These are phyloP conservation scores for Colletotrichum horii DNA, from an alignment of 2,329 filamentous ascomycete genomes.

Conservation along the genomic window DNA sequence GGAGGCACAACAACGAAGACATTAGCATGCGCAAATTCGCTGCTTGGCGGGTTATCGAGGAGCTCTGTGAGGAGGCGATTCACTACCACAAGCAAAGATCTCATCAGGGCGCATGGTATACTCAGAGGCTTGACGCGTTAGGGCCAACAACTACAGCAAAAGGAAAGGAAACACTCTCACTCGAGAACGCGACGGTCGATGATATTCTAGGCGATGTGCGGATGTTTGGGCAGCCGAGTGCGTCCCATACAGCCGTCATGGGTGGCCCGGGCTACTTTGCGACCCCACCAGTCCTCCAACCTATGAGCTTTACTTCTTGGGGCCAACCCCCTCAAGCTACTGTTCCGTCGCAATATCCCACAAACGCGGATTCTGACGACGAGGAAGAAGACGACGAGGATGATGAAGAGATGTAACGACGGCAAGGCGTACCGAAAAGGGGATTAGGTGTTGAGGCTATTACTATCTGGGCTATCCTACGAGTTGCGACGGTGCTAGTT, in stretches of 20 bases:
- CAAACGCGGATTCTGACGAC: neutral
- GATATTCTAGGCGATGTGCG: constrained; percentile 18
- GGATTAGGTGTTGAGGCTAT: neutral
- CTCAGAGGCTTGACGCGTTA: constrained; percentile 22
- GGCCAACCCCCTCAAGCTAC: neutral
- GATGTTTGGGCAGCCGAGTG: constrained; percentile 16
- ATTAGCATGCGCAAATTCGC: constrained; percentile 20
- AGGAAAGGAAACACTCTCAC: neutral
- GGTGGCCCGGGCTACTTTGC: neutral
- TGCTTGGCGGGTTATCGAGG: constrained; percentile 22
- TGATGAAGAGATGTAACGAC: neutral
- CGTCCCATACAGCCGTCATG: neutral
- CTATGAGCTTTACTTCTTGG: neutral
- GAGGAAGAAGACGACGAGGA: neutral
- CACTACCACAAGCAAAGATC: constrained; percentile 16
- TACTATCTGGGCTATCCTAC: neutral
- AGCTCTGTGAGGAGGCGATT: constrained; percentile 24
- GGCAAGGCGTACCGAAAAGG: neutral
- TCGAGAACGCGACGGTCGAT: constrained; percentile 13
- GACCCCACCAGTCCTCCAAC: neutral
- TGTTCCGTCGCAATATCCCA: neutral
- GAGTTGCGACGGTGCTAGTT: neutral
- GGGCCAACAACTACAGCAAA: neutral
- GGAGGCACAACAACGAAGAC: constrained; percentile 21
- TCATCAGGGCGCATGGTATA: constrained; percentile 25